A percentile compares a stretch with the other conserved stretches of the same genome.
These are phyloP conservation scores for Tetrapisispora pingtungensis DNA, from an alignment of 805 yeast genomes.

Conservation along the genomic window DNA sequence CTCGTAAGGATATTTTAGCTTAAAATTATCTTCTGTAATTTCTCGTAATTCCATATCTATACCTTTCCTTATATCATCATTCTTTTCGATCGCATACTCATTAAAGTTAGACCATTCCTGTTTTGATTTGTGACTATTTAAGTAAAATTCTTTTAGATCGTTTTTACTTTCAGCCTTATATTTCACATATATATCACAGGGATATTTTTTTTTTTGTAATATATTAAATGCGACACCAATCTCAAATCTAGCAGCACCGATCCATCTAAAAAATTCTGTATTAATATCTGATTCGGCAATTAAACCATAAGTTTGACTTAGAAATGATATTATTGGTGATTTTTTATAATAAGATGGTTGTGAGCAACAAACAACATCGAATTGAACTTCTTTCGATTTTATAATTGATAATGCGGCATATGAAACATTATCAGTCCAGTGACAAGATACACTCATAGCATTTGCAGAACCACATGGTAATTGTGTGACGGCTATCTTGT, in stretches of 20 bases:
- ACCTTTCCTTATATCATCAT: background rate
- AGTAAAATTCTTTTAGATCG: constrained; percentile 40
- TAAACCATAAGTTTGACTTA: constrained; percentile 80
- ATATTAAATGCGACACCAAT: constrained; percentile 64
- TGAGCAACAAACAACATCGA: constrained; percentile 77
- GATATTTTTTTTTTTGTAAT: constrained; percentile 51
- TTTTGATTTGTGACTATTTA: constrained; percentile 23
- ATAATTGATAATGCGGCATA: constrained; percentile 61
- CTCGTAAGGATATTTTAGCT: constrained; percentile 32
- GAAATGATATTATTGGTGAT: constrained; percentile 53
- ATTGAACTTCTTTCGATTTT: constrained; percentile 53
- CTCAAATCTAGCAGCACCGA: constrained; percentile 80
- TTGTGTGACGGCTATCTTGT: constrained; percentile 62
- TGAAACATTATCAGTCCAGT: constrained; percentile 60
- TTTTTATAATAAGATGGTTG: constrained; percentile 34
- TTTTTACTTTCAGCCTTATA: constrained; percentile 46
- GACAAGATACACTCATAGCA: constrained; percentile 76
- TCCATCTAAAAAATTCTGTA: constrained; percentile 78
- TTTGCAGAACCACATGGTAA: constrained; percentile 96
- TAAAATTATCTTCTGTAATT: constrained; percentile 35
- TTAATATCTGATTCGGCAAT: constrained; percentile 93
- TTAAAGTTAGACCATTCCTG: background rate
- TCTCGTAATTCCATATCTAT: background rate
- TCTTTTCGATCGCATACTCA: background rate
- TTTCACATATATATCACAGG: constrained; percentile 72